Evolutionary conservation across 2,329 filamentous ascomycete species (phyloP), one percentile per base, ranked within the genome.

Genomic region (Penicillium sp.): DNA sequence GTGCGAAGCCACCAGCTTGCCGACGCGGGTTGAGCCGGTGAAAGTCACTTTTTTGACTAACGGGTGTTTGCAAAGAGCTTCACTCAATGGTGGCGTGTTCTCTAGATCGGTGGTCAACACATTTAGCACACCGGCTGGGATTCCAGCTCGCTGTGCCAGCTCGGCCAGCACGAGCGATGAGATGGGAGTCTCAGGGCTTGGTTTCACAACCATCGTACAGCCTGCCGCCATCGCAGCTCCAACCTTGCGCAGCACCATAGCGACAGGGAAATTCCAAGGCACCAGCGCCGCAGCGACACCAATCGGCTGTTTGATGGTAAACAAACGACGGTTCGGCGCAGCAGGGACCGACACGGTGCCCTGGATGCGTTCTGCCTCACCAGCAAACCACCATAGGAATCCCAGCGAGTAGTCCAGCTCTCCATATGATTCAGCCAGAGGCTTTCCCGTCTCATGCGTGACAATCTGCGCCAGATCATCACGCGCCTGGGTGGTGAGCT

Each of bases 251-350:
- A 88, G 68, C 10, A 88, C 79, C 82, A 89, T 74, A 57, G 83
- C 84, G 43, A 87, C 77, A 1, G 85, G 85, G 58, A 87, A 88
- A 62, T 89, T 87, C 86, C 86, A 89, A 14, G 87, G 87, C 2
- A 88, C 85, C 13, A 89, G 74, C 1, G 85, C 86, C 0, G 80
- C 86, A 0, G 81, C 78, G n/a, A 87, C 85, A 54, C 87, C 87
- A 48, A 88, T 79, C 0, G 87, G 86, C 69, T 89, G 87, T 75
- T 91, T 91, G 64, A 91, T 82, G 0, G 85, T 87, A 56, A 91
- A 82, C 2, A 85, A 81, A 21, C 87, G 78, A 11, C 87, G 76
- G 21, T 83, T 83, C 0, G 87, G 82, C 0, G 82, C 73, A 0
- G 86, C 76, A 1, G 85, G 81, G 0, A 79, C 77, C 47, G 83